phyloP scores from a whole-genome alignment of 208 protist species.

The Porcisia deanei region DNA sequence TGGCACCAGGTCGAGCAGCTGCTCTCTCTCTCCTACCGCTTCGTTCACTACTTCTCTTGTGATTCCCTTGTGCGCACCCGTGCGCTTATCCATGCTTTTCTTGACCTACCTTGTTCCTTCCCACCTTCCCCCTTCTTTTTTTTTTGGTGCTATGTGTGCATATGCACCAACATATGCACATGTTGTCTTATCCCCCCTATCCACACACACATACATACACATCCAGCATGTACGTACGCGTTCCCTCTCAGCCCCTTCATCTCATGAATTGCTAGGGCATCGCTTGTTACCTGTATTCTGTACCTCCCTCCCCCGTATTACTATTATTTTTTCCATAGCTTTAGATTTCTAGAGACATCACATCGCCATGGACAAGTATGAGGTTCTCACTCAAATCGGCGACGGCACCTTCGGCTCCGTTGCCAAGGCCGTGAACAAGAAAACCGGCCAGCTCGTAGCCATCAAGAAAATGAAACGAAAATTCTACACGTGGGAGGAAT shows the following conservation, averaged over 20 bases:
- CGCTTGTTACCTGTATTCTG: neutral
- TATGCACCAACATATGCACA: neutral
- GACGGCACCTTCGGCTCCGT: constrained; percentile 97
- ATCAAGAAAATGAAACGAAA: constrained; percentile 99
- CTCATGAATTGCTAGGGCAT: constrained; percentile 3
- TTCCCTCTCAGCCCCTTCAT: neutral
- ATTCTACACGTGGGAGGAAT: constrained; percentile 98
- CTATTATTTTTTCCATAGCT: constrained; percentile 13
- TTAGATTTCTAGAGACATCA: constrained; percentile 14
- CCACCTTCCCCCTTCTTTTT: neutral
- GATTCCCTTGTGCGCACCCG: neutral
- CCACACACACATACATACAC: neutral
- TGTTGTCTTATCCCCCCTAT: constrained; percentile 7
- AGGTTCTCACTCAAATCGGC: constrained; percentile 92
- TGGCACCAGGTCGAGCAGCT: neutral
- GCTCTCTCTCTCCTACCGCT: neutral
- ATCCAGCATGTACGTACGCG: constrained; percentile 3
- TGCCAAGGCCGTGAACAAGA: constrained; percentile 88
- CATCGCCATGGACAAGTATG: constrained; percentile 93
- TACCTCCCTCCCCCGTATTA: neutral
- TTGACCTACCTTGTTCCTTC: neutral
- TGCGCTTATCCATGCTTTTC: neutral
- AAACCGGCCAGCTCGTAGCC: constrained; percentile 95
- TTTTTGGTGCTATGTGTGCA: neutral
- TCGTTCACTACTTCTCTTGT: neutral